Conservation (phyloP, 805 yeast species). For the Phaffomyces opuntiae region DNA sequence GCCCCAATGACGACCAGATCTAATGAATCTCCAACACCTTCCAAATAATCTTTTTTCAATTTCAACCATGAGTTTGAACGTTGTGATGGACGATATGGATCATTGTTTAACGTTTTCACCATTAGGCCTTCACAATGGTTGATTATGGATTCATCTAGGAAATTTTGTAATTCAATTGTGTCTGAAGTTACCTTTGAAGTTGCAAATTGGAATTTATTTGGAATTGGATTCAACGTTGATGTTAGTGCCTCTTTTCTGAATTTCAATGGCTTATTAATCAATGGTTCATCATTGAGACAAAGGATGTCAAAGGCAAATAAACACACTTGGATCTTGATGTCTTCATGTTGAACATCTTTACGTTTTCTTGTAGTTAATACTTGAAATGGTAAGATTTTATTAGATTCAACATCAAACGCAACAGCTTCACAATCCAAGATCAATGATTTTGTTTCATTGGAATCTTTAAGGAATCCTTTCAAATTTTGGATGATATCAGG, state of each 20-base stretch:
- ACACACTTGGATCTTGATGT: constrained; percentile 87
- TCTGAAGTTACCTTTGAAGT: constrained; percentile 63
- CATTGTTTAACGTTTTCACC: constrained; percentile 84
- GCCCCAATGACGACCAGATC: constrained; percentile 94
- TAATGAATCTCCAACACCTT: constrained; percentile 93
- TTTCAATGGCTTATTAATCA: constrained; percentile 57
- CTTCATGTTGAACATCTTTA: constrained; percentile 82
- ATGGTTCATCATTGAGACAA: constrained; percentile 63
- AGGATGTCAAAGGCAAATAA: constrained; percentile 86
- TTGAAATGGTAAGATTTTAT: constrained; percentile 90
- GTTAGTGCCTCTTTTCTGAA: constrained; percentile 63
- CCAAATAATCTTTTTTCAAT: constrained; percentile 87
- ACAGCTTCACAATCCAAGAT: constrained; percentile 96
- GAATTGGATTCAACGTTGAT: constrained; percentile 49
- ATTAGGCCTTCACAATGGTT: constrained; percentile 93
- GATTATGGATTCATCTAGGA: constrained; percentile 82
- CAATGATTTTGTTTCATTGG: constrained; percentile 40
- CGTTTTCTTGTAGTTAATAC: constrained; percentile 88
- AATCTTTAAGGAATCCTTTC: constrained; percentile 43
- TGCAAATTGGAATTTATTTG: constrained; percentile 81
- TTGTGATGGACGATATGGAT: constrained; percentile 91
- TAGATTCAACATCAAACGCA: constrained; percentile 80
- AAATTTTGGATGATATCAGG: constrained; percentile 80
- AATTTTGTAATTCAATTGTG: constrained; percentile 67
- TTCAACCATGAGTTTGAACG: constrained; percentile 94